These are phyloP conservation scores for Phalaenopsis hybrid DNA, from an alignment of 116 monocot genomes.

Conservation along the genomic window DNA sequence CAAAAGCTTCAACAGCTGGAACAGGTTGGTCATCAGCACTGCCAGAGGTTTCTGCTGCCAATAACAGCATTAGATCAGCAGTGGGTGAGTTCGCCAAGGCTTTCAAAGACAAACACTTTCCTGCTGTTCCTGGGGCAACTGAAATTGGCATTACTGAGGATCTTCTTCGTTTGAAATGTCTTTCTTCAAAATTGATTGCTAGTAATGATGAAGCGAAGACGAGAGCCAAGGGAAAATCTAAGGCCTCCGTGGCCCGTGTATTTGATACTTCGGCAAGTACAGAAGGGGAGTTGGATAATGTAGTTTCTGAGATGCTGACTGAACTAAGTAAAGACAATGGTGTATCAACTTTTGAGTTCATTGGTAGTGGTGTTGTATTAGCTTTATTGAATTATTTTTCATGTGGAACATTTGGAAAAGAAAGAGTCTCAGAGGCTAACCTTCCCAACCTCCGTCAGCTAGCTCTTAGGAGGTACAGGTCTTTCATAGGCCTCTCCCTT, in stretches of 20 bases:
- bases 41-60: constrained; percentile 46
- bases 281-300: constrained; percentile 54
- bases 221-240: constrained; percentile 82
- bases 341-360: constrained; percentile 99
- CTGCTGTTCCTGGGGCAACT: constrained; percentile 45
- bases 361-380: constrained; percentile 88
- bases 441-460: constrained; percentile 68
- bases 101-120: constrained; percentile 84
- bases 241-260: constrained; percentile 28
- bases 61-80: constrained; percentile 55
- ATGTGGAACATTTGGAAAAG: constrained; percentile 80
- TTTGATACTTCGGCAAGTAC: constrained; percentile 47
- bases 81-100: constrained; percentile 75
- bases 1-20: constrained; percentile 39
- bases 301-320: constrained; percentile 58
- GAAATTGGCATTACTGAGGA: constrained; percentile 82
- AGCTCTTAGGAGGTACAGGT: constrained; percentile 70
- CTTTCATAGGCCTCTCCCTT: constrained; percentile 62
- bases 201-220: constrained; percentile 44
- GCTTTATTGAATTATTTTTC: constrained; percentile 90
- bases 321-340: constrained; percentile 87
- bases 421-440: constrained; percentile 60
- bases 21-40: constrained; percentile 23
- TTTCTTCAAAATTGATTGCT: constrained; percentile 67
- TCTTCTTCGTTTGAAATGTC: constrained; percentile 68